Conservation (phyloP, 257 asterid species). For the Solanum tarapatanum region DNA sequence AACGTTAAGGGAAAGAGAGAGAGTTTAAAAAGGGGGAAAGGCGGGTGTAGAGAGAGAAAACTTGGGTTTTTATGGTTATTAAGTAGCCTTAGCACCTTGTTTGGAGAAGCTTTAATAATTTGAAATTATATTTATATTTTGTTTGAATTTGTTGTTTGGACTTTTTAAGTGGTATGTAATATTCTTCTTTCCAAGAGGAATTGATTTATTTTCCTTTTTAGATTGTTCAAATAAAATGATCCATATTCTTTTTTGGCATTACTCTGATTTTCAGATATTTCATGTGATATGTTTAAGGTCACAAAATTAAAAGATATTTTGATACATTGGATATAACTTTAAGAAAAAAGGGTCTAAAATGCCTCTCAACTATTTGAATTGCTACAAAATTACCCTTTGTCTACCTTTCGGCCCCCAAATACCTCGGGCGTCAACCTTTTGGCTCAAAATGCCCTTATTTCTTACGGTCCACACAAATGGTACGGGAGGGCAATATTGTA, state of each 20-base stretch:
- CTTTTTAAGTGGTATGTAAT: not conserved
- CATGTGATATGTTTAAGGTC: not conserved
- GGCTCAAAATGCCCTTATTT: too few relatives aligned
- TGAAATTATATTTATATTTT: not conserved
- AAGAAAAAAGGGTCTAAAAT: too few relatives aligned
- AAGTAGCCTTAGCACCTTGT: not conserved
- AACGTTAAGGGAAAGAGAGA: not conserved
- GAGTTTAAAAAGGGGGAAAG: not conserved
- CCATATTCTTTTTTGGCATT: not conserved
- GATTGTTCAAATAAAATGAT: not conserved
- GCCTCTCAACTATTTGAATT: too few relatives aligned
- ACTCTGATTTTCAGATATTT: not conserved
- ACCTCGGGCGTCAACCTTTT: too few relatives aligned
- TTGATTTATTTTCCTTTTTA: not conserved
- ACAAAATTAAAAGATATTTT: too few relatives aligned
- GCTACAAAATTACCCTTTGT: too few relatives aligned
- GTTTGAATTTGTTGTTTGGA: not conserved
- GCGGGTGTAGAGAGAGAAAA: not conserved
- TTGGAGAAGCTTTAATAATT: not conserved
- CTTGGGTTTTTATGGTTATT: not conserved
- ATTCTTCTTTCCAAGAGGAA: not conserved
- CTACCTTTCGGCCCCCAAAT: too few relatives aligned
- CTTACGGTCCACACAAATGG: too few relatives aligned
- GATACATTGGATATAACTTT: too few relatives aligned
- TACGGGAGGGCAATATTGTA: too few relatives aligned